phyloP scores from a whole-genome alignment of 192 early-diverging fungal genomes.

The Pilaira anomala region DNA sequence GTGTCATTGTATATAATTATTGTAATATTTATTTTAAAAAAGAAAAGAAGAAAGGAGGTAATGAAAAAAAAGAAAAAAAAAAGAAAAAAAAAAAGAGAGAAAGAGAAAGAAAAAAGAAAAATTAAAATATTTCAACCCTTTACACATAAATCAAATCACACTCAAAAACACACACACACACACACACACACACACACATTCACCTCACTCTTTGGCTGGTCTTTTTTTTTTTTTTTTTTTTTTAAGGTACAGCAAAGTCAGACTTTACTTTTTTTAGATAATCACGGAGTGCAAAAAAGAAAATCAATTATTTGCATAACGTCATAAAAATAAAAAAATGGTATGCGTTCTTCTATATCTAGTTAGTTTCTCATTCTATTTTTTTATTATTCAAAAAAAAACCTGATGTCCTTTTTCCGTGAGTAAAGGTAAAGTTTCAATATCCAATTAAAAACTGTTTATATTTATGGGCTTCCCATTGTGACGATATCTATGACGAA shows the following conservation, averaged over 20 bases:
- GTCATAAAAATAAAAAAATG: conserved; percentile 9
- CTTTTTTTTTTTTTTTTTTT: too few relatives aligned
- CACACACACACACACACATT: too few relatives aligned
- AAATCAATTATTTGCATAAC: conserved; percentile 5
- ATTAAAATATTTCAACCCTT: too few relatives aligned
- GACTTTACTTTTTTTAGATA: conserved; percentile 18
- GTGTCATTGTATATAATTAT: background rate
- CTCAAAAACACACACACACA: too few relatives aligned
- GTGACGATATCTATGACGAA: conserved; percentile 19
- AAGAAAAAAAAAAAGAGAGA: background rate
- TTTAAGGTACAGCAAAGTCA: background rate
- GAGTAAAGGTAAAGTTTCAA: too few relatives aligned
- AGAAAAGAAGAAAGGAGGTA: background rate
- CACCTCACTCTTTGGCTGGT: too few relatives aligned
- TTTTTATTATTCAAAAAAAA: background rate
- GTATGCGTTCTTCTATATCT: background rate
- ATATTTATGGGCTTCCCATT: background rate
- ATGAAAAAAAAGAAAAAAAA: background rate
- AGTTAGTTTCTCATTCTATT: background rate
- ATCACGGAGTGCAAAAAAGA: conserved; percentile 2
- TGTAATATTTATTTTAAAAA: too few relatives aligned
- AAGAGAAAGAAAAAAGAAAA: background rate
- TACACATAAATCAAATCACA: too few relatives aligned
- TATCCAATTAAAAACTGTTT: conserved; percentile 1
- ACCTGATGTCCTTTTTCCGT: too few relatives aligned